Percentiles rank a stretch among this genome's conserved stretches.
These are phyloP conservation scores for Hemileccinum rubropunctum DNA, from an alignment of 768 basidiomycete genomes.

Conservation along the genomic window DNA sequence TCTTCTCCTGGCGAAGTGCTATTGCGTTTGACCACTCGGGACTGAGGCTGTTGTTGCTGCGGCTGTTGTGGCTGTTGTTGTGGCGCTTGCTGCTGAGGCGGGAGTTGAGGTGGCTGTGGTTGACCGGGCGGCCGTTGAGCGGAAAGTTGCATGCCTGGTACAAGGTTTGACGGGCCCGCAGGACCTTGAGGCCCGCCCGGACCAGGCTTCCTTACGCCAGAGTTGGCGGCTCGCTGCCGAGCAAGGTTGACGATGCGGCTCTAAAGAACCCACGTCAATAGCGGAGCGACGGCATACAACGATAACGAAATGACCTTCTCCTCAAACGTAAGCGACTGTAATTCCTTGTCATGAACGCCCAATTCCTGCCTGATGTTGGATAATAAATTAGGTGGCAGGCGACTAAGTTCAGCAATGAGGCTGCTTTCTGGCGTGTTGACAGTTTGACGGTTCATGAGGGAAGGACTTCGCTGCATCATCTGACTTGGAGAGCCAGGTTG, in stretches of 20 bases:
- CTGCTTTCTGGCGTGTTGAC: constrained; percentile 19
- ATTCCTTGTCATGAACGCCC: constrained; percentile 46
- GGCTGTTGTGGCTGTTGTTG: constrained; percentile 18
- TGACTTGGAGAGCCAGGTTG: constrained; percentile 53
- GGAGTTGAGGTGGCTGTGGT: constrained; percentile 24
- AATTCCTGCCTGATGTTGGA: constrained; percentile 40
- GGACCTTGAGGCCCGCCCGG: constrained; percentile 25
- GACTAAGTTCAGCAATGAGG: constrained; percentile 42
- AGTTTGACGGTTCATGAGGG: constrained; percentile 47
- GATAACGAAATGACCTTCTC: constrained; percentile 54
- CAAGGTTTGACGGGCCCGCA: constrained; percentile 26
- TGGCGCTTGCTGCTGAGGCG: neutral
- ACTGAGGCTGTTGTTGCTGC: constrained; percentile 28
- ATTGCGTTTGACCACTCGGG: constrained; percentile 44
- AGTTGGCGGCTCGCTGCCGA: constrained; percentile 23
- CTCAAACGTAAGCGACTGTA: constrained; percentile 36
- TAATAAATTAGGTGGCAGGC: constrained; percentile 37
- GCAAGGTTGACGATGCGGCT: constrained; percentile 32
- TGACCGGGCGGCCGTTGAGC: constrained; percentile 39
- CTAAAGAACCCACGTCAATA: constrained; percentile 28
- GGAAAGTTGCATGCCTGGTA: constrained; percentile 37
- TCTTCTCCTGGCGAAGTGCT: constrained; percentile 66
- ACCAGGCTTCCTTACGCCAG: constrained; percentile 26
- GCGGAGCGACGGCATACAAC: neutral
- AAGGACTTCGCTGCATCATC: constrained; percentile 58